These are phyloP conservation scores for Arthroderma uncinatum DNA, from an alignment of 2,329 filamentous ascomycete species.

Conservation along the genomic window DNA sequence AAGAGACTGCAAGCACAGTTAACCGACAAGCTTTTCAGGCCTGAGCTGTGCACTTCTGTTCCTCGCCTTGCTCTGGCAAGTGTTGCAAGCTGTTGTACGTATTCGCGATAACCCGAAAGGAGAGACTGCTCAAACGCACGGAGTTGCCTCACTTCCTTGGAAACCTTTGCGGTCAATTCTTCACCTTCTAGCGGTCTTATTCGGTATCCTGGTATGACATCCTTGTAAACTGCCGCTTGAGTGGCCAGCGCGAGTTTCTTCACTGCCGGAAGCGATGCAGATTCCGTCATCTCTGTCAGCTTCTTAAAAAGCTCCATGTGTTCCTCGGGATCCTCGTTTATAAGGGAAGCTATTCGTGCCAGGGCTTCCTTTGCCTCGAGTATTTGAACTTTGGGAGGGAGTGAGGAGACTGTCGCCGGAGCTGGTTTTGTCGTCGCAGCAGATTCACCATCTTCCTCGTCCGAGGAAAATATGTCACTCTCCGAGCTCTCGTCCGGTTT, in stretches of 20 bases:
- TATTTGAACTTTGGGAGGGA: slow-evolving; percentile 70
- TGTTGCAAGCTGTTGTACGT: slow-evolving; percentile 62
- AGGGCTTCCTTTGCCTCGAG: slow-evolving; percentile 83
- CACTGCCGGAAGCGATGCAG: slow-evolving; percentile 54
- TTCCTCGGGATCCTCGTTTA: slow-evolving; percentile 92
- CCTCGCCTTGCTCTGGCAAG: slow-evolving; percentile 50
- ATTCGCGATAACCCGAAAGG: slow-evolving; percentile 71
- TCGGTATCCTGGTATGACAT: slow-evolving; percentile 90
- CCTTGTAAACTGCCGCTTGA: slow-evolving; percentile 84
- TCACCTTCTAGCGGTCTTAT: slow-evolving; percentile 75
- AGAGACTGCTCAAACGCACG: slow-evolving; percentile 80
- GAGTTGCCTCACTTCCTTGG: slow-evolving; percentile 78
- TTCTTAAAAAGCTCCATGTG: slow-evolving; percentile 68
- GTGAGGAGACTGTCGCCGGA: slow-evolving; percentile 41
- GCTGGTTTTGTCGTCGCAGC: slow-evolving; percentile 36
- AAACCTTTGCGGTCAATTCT: slow-evolving; percentile 65
- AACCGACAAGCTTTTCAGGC: slow-evolving; percentile 63
- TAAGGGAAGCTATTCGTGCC: slow-evolving; percentile 63
- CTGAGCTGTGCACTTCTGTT: slow-evolving; percentile 25
- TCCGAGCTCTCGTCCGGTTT: slow-evolving; percentile 22
- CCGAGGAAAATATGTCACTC: slow-evolving; percentile 53
- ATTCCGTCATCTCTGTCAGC: slow-evolving; percentile 61
- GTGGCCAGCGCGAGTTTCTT: slow-evolving; percentile 79
- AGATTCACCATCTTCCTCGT: slow-evolving; percentile 45
- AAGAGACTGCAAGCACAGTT: slow-evolving; percentile 75